Percentiles rank a stretch among this genome's conserved stretches.
These are phyloP conservation scores for Gliomastix tumulicola DNA, from an alignment of 2,329 filamentous ascomycete species.

Conservation along the genomic window DNA sequence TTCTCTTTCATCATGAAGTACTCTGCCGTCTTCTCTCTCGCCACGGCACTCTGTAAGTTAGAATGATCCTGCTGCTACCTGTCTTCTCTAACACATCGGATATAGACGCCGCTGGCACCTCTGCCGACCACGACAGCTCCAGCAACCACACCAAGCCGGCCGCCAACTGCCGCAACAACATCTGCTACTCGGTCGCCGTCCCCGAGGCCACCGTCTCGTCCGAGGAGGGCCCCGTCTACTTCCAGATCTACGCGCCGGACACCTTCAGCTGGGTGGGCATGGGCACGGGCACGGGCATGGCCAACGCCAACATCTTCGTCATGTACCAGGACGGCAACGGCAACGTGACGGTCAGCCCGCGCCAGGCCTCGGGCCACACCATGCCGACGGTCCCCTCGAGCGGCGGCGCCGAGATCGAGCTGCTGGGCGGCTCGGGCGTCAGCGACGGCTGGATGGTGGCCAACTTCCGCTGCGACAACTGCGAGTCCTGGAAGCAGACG, in stretches of 20 bases:
- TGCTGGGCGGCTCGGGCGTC: conserved; percentile 54
- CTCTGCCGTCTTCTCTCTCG: no score
- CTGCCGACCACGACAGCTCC: no score
- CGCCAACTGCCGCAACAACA: no score
- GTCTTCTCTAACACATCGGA: no score
- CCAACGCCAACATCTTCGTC: conserved; percentile 52
- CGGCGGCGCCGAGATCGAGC: conserved; percentile 29
- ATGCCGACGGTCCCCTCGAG: conserved; percentile 38
- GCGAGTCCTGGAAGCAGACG: conserved; percentile 16
- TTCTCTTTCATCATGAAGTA: no score
- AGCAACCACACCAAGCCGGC: no score
- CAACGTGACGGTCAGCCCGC: conserved; percentile 56
- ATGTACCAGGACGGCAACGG: conserved; percentile 51
- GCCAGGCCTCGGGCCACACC: conserved; percentile 37
- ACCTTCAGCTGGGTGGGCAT: conserved; percentile 50
- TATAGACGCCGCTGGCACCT: no score
- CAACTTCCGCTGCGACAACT: conserved; percentile 46
- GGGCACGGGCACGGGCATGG: conserved; percentile 49
- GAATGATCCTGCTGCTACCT: no score
- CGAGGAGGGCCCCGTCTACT: conserved; percentile 49
- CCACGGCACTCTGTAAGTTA: no score
- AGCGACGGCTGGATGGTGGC: conserved; percentile 45
- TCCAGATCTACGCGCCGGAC: conserved; percentile 49
- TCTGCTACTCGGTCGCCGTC: no score
- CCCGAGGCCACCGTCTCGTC: conserved; percentile 40